A percentile compares a stretch with the other conserved stretches of the same genome.
phyloP scores from a whole-genome alignment of 371 early-diverging fungal genomes.

The Choanephora cucurbitarum region DNA sequence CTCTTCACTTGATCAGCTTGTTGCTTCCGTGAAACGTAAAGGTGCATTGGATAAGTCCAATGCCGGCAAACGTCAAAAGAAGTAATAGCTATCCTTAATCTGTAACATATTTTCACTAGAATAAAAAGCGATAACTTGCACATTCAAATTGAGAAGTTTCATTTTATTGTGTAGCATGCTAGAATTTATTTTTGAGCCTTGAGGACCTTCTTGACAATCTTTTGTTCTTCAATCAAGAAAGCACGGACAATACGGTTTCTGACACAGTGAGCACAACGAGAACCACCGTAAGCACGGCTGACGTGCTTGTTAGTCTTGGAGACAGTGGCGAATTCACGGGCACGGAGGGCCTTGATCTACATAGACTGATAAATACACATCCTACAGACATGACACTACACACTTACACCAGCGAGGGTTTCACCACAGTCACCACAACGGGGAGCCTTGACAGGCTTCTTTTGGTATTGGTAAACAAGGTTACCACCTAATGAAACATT shows the following conservation, averaged over 20 bases:
- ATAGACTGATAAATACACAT: no score
- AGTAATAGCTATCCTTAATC: no score
- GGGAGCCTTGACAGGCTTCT: conserved; percentile 91
- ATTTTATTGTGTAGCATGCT: no score
- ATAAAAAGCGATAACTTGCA: no score
- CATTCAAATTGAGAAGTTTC: no score
- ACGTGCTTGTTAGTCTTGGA: conserved; percentile 94
- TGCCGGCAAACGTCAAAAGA: conserved; percentile 48
- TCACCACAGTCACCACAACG: conserved; percentile 98
- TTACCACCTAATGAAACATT: conserved; percentile 70
- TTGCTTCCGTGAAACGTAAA: conserved; percentile 64
- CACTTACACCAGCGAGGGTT: conserved; percentile 85
- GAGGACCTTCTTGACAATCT: conserved; percentile 98
- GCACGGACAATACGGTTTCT: conserved; percentile 96
- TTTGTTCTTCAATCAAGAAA: conserved; percentile 99
- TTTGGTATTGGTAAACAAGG: conserved; percentile 88
- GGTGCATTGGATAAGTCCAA: conserved; percentile 44
- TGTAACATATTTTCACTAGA: no score
- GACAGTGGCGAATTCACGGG: conserved; percentile 86
- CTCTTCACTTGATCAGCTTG: conserved; percentile 50
- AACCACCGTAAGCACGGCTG: conserved; percentile 96
- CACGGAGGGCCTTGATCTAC: conserved; percentile 91
- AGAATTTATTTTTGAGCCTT: conserved; percentile 76
- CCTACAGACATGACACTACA: neutral
- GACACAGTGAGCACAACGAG: conserved; percentile 92